These are phyloP conservation scores for Stachybotrys elegans DNA, from an alignment of 2,329 filamentous ascomycete genomes.

Conservation along the genomic window DNA sequence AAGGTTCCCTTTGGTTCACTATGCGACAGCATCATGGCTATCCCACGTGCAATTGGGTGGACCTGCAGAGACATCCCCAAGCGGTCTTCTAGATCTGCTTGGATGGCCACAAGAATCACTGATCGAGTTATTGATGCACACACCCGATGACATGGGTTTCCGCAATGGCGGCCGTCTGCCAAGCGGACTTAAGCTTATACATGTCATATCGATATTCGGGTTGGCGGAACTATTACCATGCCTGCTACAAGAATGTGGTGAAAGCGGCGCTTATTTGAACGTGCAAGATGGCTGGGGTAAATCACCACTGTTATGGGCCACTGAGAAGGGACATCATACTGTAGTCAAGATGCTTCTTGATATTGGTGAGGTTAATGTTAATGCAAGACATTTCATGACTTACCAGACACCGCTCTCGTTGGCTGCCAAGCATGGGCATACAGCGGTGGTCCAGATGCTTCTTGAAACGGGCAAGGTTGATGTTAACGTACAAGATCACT, in stretches of 20 bases:
- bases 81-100: neutral
- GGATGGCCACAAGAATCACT: neutral
- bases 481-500: neutral
- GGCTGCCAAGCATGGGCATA: slow-evolving; percentile 2
- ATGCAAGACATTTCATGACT: no score
- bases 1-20: neutral
- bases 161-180: neutral
- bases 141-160: neutral
- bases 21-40: slow-evolving; percentile 1
- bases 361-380: no score
- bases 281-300: no score
- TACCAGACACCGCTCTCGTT: slow-evolving; percentile 5
- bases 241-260: no score
- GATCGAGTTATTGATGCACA: neutral
- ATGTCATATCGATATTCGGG: slow-evolving; percentile 2
- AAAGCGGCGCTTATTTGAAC: no score
- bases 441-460: neutral
- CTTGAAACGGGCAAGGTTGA: neutral
- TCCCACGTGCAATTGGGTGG: slow-evolving; percentile 1
- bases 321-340: no score
- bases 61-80: neutral
- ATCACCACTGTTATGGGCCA: no score
- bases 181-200: neutral
- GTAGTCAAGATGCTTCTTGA: no score
- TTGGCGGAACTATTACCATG: neutral